Evolutionary conservation across 208 protist species (phyloP), one percentile per base, ranked within the genome.

Genomic region (Leishmania tarentolae): DNA sequence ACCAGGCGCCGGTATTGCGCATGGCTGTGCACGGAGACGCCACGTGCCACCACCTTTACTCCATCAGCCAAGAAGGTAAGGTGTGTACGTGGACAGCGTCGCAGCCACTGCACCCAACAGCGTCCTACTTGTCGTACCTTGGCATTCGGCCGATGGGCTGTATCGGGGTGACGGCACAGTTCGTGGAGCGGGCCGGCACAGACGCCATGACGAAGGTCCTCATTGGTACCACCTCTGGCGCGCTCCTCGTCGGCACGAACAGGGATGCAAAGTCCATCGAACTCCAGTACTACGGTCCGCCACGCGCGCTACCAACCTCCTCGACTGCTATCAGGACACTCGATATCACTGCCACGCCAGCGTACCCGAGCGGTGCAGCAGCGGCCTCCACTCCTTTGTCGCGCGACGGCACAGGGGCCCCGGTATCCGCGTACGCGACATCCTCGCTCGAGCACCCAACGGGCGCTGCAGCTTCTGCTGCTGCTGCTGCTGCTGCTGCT

Each of bases 161-260:
- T 72, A 82, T 87, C 47, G 87, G 78, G 75, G 89, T 83, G 46
- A 80, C 82, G 53, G 91, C 92, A 3, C 83, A 76, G 69, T 92
- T 94, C 77, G 86, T 88, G 19, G 75, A 84, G 50, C 83, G 80
- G 65, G 75, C 84, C 8, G 89, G 84, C 53, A 87, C 88, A 7
- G 91, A 92, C 76, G 88, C 91, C 9, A 90, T 96, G 82, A 92
- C 87, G 50, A 83, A 90, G 61, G 91, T 96, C 19, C 84, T 92
- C 68, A 70, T 96, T 52, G 91, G 93, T 65, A 94, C 90, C 65
- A 77, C 86, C n/a, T 84, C 83, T 31, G 93, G 91, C 42, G 78
- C 80, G 31, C 75, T 96, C 8, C 76, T 94, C 31, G 81, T 86
- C 59, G 91, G 93, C 74, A 52, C 82, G 37, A 87, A 87, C 75